Evolutionary conservation across 2,329 filamentous ascomycete genomes (phyloP), one percentile per base, ranked within the genome.

Genomic region (Tolypocladium tropicale): DNA sequence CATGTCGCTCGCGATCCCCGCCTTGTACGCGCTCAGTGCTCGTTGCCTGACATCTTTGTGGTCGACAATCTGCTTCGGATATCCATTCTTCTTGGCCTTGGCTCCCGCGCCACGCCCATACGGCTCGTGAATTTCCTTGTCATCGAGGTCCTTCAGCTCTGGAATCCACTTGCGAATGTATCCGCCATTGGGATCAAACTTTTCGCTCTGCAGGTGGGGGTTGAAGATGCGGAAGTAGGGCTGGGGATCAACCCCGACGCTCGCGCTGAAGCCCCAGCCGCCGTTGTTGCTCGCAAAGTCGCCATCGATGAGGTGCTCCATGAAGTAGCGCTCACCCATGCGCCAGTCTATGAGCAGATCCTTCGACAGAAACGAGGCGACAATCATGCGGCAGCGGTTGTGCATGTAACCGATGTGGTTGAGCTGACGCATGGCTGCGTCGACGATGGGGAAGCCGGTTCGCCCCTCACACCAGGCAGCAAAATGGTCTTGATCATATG

Each of bases 221-320:
- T 95, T 96, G 72, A 96, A 96, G 53, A 96, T 88, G 7, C 90
- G 80, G 60, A 96, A 96, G 67, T 95, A 96, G 0, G 91, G 90
- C 70, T 95, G 89, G 1, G 90, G 88, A 68, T 95, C 90, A 7
- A 91, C 88, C 1, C 89, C 88, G 0, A 85, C 85, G 21, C 78
- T 82, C 5, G 86, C 84, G 28, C 78, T 71, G 59, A 75, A 76
- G 1, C 73, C 81, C 79, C 80, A 83, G 4, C 80, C 80, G 32
- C 80, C 78, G 59, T 89, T 90, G 68, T 93, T 93, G 57, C 82
- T 86, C 0, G 87, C 86, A 65, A 92, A 90, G 66, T 92, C 89
- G 18, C 88, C 88, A 64, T 93, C 89, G 56, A 92, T 80, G 9
- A 91, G 75, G 60, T 88, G 77, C 66, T 89, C 84, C 88, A 94